These are phyloP conservation scores for Citrus reticulata DNA, from an alignment of 345 rosid species.

Conservation along the genomic window DNA sequence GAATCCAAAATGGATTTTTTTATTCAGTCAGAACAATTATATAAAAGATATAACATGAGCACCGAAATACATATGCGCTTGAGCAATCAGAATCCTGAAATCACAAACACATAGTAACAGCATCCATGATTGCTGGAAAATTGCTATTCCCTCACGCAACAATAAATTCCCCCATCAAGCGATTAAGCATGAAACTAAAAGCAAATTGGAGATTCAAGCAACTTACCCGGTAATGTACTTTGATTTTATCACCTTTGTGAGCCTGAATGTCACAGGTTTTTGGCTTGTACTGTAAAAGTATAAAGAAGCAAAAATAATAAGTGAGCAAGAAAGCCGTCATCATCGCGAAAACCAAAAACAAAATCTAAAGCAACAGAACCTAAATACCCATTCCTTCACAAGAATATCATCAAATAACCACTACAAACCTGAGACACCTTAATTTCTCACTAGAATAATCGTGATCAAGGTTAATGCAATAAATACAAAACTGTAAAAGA, in stretches of 20 bases:
- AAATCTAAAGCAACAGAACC: background rate
- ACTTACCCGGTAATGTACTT: slow-evolving; percentile 88
- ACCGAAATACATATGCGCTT: background rate
- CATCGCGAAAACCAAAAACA: background rate
- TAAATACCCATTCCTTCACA: background rate
- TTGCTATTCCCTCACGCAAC: background rate
- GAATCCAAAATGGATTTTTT: background rate
- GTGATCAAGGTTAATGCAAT: background rate
- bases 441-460: background rate
- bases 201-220: slow-evolving; percentile 3
- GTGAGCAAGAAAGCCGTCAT: background rate
- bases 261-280: slow-evolving; percentile 74
- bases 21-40: background rate
- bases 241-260: slow-evolving; percentile 85
- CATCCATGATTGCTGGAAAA: background rate
- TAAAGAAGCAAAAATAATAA: background rate
- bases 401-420: background rate
- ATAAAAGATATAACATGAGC: background rate
- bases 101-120: background rate
- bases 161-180: background rate
- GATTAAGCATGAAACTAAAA: background rate
- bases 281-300: slow-evolving; percentile 58
- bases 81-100: background rate
- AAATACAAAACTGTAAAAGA: background rate
- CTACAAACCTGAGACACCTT: background rate